Base-by-base conservation (phyloP, 2,329 filamentous ascomycete genomes). In the Penicillium sp. region DNA sequence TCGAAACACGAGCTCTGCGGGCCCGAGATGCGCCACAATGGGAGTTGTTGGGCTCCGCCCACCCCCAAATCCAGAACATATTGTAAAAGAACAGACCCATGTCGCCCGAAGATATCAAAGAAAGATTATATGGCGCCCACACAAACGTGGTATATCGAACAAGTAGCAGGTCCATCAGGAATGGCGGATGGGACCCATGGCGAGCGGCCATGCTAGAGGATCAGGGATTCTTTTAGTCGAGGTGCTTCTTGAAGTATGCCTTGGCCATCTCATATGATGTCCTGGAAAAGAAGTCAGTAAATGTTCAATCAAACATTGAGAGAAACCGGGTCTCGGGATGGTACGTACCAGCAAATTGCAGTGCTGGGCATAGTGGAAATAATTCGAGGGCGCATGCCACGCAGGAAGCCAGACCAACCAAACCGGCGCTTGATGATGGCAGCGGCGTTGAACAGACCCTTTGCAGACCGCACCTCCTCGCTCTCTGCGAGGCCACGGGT, bases 341-440 rank as follows among this genome's bases (percentile, higher is more conserved):
- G 51, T 50, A 76, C 82, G 71, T 74, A 94, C 94, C 94, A 99
- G 82, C 94, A 99, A 71, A 99, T 99, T n/a, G 94, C 94, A 35
- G 94, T 99, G 78, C 93, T 97, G 19, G 94, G 94, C 89, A 97
- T 97, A 1, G 94, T 96, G 12, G 93, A 97, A 62, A 99, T 87
- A 48, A 99, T 89, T 70, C 94, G 84, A 47, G 94, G 94, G 68
- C 90, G 88, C 72, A 97, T 85, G 43, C 94, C 94, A 73, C 95
- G 93, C 79, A 97, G 93, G 78, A 97, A 99, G 4, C 94, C 94
- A 56, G 81, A 82, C 69, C 89, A 82, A 37, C 94, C 94, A 72
- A 96, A 93, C 71, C 93, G 86, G 68, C 86, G 84, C 74, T 92
- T 89, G 63, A 97, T 87, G 58, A 97, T 86, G 62, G 83, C 82